Evolutionary conservation across 306 rosid species (phyloP).

Genomic region (Lathyrus sativus): DNA sequence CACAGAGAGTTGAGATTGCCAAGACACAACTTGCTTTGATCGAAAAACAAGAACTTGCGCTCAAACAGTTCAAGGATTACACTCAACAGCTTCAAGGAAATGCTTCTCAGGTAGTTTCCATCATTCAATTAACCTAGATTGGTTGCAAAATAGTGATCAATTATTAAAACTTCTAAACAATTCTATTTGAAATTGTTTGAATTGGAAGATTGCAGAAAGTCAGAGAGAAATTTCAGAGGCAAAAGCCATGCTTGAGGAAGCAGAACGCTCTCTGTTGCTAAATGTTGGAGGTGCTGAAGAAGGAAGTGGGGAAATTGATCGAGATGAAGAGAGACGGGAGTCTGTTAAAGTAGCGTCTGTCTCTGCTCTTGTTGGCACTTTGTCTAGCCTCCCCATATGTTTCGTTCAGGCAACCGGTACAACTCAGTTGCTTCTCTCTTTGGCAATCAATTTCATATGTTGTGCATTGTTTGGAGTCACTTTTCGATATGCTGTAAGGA

Average conservation of each 20-base stretch:
- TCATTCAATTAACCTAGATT: too few species aligned
- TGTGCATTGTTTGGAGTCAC: constrained; percentile 83
- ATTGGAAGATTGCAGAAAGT: constrained; percentile 69
- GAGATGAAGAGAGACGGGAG: constrained; percentile 13
- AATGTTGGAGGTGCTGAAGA: constrained; percentile 31
- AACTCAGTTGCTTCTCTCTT: not conserved
- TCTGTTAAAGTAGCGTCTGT: constrained; percentile 21
- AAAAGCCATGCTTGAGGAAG: constrained; percentile 70
- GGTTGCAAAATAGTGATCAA: too few species aligned
- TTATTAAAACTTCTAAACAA: too few species aligned
- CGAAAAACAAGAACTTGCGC: constrained; percentile 1
- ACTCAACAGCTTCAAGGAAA: constrained; percentile 9
- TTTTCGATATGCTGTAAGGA: constrained; percentile 69
- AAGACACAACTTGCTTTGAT: constrained; percentile 7
- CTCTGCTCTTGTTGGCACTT: constrained; percentile 15
- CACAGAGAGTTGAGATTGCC: constrained; percentile 17
- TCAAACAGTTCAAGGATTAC: constrained; percentile 7
- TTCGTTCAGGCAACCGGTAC: constrained; percentile 1
- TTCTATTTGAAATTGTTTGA: constrained; percentile 4
- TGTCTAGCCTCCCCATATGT: constrained; percentile 6
- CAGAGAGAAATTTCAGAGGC: constrained; percentile 80
- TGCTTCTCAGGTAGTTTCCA: not conserved
- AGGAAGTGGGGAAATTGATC: constrained; percentile 32
- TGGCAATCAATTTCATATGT: constrained; percentile 37
- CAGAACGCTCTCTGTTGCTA: constrained; percentile 60